These are phyloP conservation scores for Alternaria burnsii DNA, from an alignment of 2,329 filamentous ascomycete species.

Conservation along the genomic window DNA sequence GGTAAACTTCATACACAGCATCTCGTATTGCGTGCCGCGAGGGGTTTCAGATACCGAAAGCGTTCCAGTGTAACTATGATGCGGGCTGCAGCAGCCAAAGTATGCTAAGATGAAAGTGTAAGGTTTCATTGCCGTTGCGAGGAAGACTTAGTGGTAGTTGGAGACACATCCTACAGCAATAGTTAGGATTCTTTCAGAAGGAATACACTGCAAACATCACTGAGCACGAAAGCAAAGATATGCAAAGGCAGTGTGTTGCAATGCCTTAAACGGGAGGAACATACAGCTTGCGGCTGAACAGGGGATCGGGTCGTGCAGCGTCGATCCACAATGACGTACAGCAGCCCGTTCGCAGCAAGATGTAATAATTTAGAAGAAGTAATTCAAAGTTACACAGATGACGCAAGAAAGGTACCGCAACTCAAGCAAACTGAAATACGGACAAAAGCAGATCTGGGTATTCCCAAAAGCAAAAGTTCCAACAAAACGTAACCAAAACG, in stretches of 20 bases:
- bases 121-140: not conserved
- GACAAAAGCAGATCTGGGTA: constrained; percentile 10
- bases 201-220: no score
- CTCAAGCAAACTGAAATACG: not conserved
- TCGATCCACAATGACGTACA: constrained; percentile 13
- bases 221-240: not conserved
- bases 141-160: not conserved
- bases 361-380: not conserved
- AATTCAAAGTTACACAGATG: constrained; percentile 7
- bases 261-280: not conserved
- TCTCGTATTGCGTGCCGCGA: not conserved
- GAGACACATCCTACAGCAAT: not conserved
- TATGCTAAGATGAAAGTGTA: not conserved
- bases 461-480: constrained; percentile 7
- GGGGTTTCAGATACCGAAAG: not conserved
- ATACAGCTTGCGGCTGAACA: not conserved
- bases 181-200: not conserved
- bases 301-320: constrained; percentile 11
- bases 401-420: not conserved
- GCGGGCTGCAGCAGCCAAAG: not conserved
- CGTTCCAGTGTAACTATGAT: not conserved
- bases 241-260: not conserved
- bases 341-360: constrained; percentile 5
- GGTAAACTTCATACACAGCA: not conserved
- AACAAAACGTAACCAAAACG: constrained; percentile 26